Conservation (phyloP, 2,329 filamentous ascomycete genomes). For the Ceratocystis lukuohia region DNA sequence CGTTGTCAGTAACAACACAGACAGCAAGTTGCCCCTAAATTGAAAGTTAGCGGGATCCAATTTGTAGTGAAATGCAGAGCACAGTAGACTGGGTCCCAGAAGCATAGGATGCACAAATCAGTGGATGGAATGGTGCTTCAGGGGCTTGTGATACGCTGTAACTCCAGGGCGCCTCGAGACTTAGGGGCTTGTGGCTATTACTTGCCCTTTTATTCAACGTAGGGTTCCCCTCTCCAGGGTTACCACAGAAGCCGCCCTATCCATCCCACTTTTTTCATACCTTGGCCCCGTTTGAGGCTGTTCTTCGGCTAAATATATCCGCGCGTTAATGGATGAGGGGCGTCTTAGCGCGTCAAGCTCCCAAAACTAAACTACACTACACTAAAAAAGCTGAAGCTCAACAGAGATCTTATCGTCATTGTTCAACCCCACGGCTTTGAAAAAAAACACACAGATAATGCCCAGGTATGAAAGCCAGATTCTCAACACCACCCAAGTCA, state of each 20-base stretch:
- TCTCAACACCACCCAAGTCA: neutral
- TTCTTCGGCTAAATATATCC: neutral
- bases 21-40: neutral
- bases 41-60: neutral
- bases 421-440: neutral
- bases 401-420: constrained; percentile 7
- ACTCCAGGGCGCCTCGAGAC: neutral
- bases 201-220: neutral
- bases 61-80: neutral
- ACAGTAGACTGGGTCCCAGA: neutral
- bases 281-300: neutral
- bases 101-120: neutral
- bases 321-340: neutral
- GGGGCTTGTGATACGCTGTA: neutral
- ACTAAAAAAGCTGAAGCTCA: constrained; percentile 7
- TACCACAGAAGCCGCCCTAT: neutral
- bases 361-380: neutral
- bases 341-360: neutral
- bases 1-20: neutral
- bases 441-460: constrained; percentile 14
- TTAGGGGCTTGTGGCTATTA: neutral
- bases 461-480: constrained; percentile 19
- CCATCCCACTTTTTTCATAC: neutral
- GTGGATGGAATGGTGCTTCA: neutral
- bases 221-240: neutral